phyloP scores from a whole-genome alignment of 2,329 filamentous ascomycete genomes.

The Metarhizium anisopliae region DNA sequence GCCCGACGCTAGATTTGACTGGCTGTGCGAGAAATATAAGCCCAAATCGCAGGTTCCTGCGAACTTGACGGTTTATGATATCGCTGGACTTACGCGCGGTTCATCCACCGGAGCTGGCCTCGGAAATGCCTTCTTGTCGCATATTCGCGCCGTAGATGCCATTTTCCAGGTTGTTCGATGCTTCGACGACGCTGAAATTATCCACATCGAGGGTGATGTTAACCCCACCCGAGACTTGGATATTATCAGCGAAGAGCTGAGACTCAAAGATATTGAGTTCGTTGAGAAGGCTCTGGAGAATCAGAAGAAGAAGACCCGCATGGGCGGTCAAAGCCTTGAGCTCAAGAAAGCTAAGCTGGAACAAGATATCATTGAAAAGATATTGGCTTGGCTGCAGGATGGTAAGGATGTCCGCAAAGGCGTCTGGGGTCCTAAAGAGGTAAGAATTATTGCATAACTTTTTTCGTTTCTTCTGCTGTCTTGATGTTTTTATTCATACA shows the following conservation, averaged over 20 bases:
- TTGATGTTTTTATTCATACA: neutral
- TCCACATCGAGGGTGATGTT: slow-evolving; percentile 98
- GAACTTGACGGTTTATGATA: slow-evolving; percentile 97
- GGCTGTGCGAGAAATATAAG: slow-evolving; percentile 93
- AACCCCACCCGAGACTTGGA: slow-evolving; percentile 88
- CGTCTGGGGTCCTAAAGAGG: slow-evolving; percentile 88
- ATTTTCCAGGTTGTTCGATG: slow-evolving; percentile 96
- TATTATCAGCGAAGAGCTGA: slow-evolving; percentile 94
- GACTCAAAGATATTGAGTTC: slow-evolving; percentile 98
- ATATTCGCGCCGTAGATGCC: slow-evolving; percentile 95
- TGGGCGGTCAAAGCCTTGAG: slow-evolving; percentile 91
- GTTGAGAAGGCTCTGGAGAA: slow-evolving; percentile 89
- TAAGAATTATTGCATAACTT: slow-evolving; percentile 40
- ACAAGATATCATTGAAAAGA: slow-evolving; percentile 85
- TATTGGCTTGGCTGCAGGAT: slow-evolving; percentile 71
- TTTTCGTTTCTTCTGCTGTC: slow-evolving; percentile 8
- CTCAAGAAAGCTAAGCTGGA: slow-evolving; percentile 97
- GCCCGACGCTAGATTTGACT: slow-evolving; percentile 91
- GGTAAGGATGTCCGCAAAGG: slow-evolving; percentile 93
- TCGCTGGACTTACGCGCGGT: slow-evolving; percentile 90
- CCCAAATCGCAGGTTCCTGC: slow-evolving; percentile 96
- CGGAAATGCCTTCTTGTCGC: slow-evolving; percentile 95
- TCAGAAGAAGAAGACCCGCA: slow-evolving; percentile 86
- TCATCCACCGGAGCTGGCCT: slow-evolving; percentile 96
- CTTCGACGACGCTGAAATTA: slow-evolving; percentile 99